Evolutionary conservation across 495 filamentous ascomycete species (phyloP).

Genomic region (Opeltia flavorubescens): DNA sequence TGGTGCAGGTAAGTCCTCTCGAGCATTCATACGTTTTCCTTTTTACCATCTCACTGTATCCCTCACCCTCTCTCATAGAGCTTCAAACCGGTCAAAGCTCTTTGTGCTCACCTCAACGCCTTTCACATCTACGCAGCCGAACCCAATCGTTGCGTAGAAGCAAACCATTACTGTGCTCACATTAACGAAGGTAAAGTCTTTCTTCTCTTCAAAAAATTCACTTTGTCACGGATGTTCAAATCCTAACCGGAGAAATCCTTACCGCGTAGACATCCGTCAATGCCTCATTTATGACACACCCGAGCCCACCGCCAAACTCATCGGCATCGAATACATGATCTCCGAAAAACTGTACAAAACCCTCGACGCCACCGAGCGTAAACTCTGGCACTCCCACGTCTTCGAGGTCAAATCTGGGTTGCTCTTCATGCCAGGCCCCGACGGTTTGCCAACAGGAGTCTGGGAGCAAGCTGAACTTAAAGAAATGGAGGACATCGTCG

Average conservation of each 20-base stretch:
- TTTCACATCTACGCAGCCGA: slow-evolving; percentile 71
- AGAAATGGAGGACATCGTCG: slow-evolving; percentile 61
- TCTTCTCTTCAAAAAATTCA: background rate
- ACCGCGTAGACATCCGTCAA: slow-evolving; percentile 46
- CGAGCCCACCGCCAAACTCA: slow-evolving; percentile 49
- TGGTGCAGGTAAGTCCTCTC: slow-evolving; percentile 34
- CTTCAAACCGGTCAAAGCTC: slow-evolving; percentile 57
- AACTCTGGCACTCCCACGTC: slow-evolving; percentile 69
- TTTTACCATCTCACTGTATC: slow-evolving; percentile 6
- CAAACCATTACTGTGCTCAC: slow-evolving; percentile 79
- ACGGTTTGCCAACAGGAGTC: slow-evolving; percentile 31
- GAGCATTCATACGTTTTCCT: background rate
- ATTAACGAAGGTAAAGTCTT: slow-evolving; percentile 43
- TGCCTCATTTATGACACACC: slow-evolving; percentile 76
- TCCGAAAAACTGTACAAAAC: slow-evolving; percentile 51
- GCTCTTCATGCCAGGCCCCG: slow-evolving; percentile 68
- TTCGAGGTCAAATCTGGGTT: slow-evolving; percentile 81
- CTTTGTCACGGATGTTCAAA: too few relatives aligned
- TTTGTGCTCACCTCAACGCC: slow-evolving; percentile 77
- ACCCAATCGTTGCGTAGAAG: slow-evolving; percentile 51
- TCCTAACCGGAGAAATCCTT: too few relatives aligned
- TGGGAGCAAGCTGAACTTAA: slow-evolving; percentile 69
- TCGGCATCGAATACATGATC: slow-evolving; percentile 93
- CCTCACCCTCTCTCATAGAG: slow-evolving; percentile 23
- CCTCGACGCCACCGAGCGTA: slow-evolving; percentile 49